These are phyloP conservation scores for Xylaria scruposa DNA, from an alignment of 495 filamentous ascomycete genomes.

Conservation along the genomic window DNA sequence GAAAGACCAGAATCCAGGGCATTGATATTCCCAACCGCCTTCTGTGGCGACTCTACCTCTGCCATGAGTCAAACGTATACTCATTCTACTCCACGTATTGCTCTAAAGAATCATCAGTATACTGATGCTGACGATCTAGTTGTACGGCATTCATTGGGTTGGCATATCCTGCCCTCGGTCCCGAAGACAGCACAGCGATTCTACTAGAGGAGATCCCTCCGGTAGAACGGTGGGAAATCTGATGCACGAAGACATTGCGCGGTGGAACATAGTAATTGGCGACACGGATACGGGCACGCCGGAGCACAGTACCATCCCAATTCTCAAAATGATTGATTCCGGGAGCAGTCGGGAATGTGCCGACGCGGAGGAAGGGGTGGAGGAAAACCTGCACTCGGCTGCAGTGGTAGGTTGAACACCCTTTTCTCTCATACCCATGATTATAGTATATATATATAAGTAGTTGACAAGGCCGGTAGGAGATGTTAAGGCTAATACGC, in stretches of 20 bases:
- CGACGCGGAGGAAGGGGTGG: neutral
- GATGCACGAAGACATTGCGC: neutral
- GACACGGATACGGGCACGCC: neutral
- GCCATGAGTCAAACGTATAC: neutral
- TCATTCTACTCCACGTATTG: no score
- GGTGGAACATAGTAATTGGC: neutral
- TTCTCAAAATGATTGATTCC: conserved; percentile 16
- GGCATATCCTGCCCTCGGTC: neutral
- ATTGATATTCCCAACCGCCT: neutral
- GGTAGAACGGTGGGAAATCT: neutral
- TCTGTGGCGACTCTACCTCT: conserved; percentile 1
- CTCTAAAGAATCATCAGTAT: neutral
- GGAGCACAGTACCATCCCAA: neutral
- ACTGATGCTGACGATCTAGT: neutral
- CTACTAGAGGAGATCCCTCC: neutral
- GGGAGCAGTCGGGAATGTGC: neutral
- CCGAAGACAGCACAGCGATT: no score
- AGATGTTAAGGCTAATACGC: neutral
- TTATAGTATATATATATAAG: neutral
- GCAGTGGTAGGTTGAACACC: neutral
- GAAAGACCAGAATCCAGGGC: neutral
- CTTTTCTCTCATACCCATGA: neutral
- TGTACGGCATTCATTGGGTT: conserved; percentile 1
- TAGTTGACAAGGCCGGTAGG: neutral
- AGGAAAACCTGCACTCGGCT: neutral